Conservation (phyloP, 2,329 filamentous ascomycete genomes). For the Epichloe amarillans region DNA sequence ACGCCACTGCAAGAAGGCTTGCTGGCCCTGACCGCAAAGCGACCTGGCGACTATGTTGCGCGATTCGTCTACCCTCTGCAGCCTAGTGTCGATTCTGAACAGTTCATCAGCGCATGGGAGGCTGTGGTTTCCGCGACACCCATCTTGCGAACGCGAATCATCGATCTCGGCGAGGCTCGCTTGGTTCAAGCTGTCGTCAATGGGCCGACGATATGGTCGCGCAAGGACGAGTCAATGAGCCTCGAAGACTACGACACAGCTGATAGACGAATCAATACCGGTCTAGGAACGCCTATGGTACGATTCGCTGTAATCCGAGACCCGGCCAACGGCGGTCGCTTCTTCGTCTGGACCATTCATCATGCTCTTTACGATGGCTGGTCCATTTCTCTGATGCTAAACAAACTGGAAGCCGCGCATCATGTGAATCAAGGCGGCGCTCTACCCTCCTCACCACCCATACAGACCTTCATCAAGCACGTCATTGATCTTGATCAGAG, state of each 20-base stretch:
- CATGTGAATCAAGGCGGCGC: constrained; percentile 9
- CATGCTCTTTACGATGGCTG: constrained; percentile 41
- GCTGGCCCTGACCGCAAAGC: constrained; percentile 31
- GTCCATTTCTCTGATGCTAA: constrained; percentile 32
- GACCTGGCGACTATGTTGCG: constrained; percentile 30
- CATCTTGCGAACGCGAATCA: constrained; percentile 32
- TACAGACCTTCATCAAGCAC: constrained; percentile 2
- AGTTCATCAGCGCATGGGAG: constrained; percentile 24
- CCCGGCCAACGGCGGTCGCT: neutral
- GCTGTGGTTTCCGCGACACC: constrained; percentile 18
- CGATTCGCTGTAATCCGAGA: constrained; percentile 7
- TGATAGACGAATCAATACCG: constrained; percentile 28
- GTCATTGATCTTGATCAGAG: neutral
- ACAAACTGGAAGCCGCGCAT: constrained; percentile 27
- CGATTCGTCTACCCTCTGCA: constrained; percentile 27
- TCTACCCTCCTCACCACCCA: neutral
- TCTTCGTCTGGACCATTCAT: constrained; percentile 30
- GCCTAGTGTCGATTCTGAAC: constrained; percentile 15
- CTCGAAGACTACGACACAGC: constrained; percentile 22
- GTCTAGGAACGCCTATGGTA: constrained; percentile 11
- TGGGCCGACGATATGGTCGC: constrained; percentile 14
- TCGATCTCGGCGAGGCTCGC: constrained; percentile 26
- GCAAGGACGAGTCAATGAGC: neutral
- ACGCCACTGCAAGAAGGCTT: constrained; percentile 37
- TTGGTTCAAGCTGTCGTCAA: constrained; percentile 11